A percentile compares a stretch with the other conserved stretches of the same genome.
phyloP scores from a whole-genome alignment of 129 eudicot species.

The sunflower (Helianthus annuus) region HanXRQr2.0-SUNRISE NC_035439.2:32040917-32041416 shows the following conservation, averaged over 20 bases:
- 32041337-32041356: constrained; percentile 26
- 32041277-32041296: constrained; percentile 29
- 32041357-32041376: background rate
- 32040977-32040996: too few species aligned
- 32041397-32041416: background rate
- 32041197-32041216: constrained; percentile 5
- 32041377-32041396: background rate
- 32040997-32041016: too few species aligned
- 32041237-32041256: constrained; percentile 21
- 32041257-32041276: background rate
- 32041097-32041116: too few species aligned
- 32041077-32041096: too few species aligned
- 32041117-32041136: constrained; percentile 9
- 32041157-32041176: background rate
- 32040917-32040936: too few species aligned
- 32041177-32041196: background rate
- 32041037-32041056: too few species aligned
- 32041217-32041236: constrained; percentile 1
- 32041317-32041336: constrained; percentile 40
- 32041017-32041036: too few species aligned
- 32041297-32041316: constrained; percentile 45
- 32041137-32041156: background rate
- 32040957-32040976: too few species aligned
- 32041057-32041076: too few species aligned
- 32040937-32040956: too few species aligned